These are phyloP conservation scores for Fusarium torulosum DNA, from an alignment of 2,329 filamentous ascomycete genomes.

Conservation along the genomic window DNA sequence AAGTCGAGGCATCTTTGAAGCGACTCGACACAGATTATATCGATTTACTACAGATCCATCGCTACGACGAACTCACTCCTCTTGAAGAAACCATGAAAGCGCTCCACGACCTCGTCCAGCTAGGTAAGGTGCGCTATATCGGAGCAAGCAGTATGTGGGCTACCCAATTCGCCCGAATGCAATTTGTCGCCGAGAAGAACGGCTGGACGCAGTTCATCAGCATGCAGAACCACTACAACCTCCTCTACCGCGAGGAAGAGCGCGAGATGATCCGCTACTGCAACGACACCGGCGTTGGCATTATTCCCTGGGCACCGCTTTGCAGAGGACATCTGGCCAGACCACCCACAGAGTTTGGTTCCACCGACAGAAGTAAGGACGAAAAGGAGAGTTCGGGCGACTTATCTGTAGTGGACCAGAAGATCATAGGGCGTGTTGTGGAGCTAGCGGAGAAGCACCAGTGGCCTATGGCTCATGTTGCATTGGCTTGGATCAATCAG, in stretches of 20 bases:
- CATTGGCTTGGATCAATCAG: conserved; percentile 35
- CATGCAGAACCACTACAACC: conserved; percentile 69
- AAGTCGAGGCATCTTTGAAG: conserved; percentile 38
- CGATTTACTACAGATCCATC: conserved; percentile 67
- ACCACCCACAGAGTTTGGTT: conserved; percentile 14
- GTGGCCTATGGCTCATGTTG: conserved; percentile 37
- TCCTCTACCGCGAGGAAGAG: conserved; percentile 70
- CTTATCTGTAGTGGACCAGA: conserved; percentile 20
- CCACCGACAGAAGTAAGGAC: conserved; percentile 28
- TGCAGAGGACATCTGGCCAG: conserved; percentile 37
- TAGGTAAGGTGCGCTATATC: conserved; percentile 68
- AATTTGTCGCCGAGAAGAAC: conserved; percentile 65
- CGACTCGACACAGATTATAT: conserved; percentile 57
- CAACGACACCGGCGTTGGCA: conserved; percentile 48
- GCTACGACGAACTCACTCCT: conserved; percentile 60
- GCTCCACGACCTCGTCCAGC: conserved; percentile 66
- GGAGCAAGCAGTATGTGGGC: conserved; percentile 62
- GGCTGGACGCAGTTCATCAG: conserved; percentile 69
- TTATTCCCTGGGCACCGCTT: conserved; percentile 41
- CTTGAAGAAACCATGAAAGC: conserved; percentile 70
- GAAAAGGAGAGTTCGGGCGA: conserved; percentile 31
- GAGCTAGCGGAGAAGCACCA: conserved; percentile 19
- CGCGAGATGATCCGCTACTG: conserved; percentile 59
- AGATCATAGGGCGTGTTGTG: conserved; percentile 24
- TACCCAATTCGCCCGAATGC: conserved; percentile 62